Evolutionary conservation across 768 basidiomycete species (phyloP).

Genomic region (Daedaleopsis sinensis): DNA sequence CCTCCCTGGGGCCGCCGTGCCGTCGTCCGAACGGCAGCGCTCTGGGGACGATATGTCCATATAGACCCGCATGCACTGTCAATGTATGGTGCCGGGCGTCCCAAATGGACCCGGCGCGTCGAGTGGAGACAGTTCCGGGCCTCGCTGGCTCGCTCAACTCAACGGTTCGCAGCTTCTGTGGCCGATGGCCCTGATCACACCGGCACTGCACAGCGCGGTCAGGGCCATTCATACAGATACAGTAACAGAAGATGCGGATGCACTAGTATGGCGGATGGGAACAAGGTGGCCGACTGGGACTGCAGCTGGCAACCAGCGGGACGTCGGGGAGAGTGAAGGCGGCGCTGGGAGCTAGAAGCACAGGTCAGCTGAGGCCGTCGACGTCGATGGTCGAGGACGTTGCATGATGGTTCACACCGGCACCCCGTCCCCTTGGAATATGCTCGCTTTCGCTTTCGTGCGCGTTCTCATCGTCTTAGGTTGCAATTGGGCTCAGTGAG

Average conservation of each 20-base stretch:
- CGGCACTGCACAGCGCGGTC: too few species aligned
- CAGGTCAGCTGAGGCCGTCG: background rate
- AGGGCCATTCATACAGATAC: too few species aligned
- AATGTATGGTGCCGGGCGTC: too few species aligned
- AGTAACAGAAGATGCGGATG: too few species aligned
- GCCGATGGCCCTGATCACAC: background rate
- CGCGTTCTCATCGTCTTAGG: background rate
- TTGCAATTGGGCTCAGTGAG: background rate
- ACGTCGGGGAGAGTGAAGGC: background rate
- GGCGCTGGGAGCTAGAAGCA: background rate
- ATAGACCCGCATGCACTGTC: background rate
- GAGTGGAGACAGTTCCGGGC: conserved; percentile 1
- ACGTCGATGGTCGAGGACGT: background rate
- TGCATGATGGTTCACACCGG: background rate
- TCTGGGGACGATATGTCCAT: background rate
- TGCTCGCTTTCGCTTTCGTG: background rate
- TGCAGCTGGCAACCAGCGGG: background rate
- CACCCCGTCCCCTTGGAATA: background rate
- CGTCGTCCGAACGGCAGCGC: background rate
- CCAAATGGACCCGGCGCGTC: background rate
- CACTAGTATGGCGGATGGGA: too few species aligned
- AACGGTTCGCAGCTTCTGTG: background rate
- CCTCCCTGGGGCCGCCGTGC: conserved; percentile 13
- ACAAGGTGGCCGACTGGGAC: too few species aligned
- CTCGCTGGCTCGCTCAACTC: too few species aligned